Evolutionary conservation across 306 rosid genomes (phyloP).

Genomic region (Biancaea sappan): DNA sequence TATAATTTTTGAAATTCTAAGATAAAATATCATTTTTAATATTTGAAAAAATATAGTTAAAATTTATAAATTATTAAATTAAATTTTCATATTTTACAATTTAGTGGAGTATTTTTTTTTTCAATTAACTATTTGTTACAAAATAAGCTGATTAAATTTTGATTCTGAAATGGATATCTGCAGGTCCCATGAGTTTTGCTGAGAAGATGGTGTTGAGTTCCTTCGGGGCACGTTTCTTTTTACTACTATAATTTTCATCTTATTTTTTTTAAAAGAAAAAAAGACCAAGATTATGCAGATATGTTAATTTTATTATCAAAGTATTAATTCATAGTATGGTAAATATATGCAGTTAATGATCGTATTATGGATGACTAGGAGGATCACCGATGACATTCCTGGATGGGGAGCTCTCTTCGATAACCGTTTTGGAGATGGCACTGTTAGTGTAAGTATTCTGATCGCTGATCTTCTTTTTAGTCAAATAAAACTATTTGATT

Average conservation of each 20-base stretch:
- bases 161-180: not conserved
- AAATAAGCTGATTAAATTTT: not conserved
- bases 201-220: conserved; percentile 80
- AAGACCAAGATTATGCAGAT: not conserved
- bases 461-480: no score
- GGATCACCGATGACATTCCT: conserved; percentile 80
- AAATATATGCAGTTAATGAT: conserved; percentile 59
- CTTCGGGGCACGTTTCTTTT: conserved; percentile 63
- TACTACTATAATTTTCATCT: not conserved
- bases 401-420: conserved; percentile 90
- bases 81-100: no score
- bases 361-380: conserved; percentile 90
- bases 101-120: not conserved
- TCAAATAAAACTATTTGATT: no score
- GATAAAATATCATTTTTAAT: no score
- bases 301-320: not conserved
- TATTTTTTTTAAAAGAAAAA: not conserved
- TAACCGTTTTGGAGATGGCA: conserved; percentile 86
- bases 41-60: no score
- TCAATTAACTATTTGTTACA: not conserved
- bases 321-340: not conserved
- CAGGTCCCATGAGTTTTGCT: conserved; percentile 89
- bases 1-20: no score
- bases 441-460: conserved; percentile 67
- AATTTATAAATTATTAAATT: no score